Evolutionary conservation across 1,139 yeast species (phyloP).

Genomic region (Lodderomyces parapsilosis): DNA sequence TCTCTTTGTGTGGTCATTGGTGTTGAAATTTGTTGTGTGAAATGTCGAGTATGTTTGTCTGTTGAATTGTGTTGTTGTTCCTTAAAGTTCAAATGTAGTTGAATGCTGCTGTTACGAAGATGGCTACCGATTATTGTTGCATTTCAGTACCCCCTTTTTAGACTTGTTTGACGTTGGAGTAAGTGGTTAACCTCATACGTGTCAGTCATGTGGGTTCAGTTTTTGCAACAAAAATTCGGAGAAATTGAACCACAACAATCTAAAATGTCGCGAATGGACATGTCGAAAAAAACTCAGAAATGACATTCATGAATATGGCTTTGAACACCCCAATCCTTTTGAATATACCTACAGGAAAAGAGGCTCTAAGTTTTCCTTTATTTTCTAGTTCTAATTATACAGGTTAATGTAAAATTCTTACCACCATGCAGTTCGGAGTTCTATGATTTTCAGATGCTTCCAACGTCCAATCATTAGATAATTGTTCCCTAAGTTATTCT

Average conservation of each 20-base stretch:
- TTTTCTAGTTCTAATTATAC: no score
- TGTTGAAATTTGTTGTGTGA: not conserved
- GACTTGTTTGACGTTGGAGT: not conserved
- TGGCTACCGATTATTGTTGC: not conserved
- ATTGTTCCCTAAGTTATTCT: not conserved
- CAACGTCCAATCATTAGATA: no score
- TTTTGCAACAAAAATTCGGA: slow-evolving; percentile 1
- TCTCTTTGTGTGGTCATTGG: not conserved
- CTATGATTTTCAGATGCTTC: no score
- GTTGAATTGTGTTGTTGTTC: not conserved
- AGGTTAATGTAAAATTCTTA: no score
- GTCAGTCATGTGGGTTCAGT: slow-evolving; percentile 1
- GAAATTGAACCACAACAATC: not conserved
- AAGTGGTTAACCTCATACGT: not conserved
- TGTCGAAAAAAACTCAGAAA: not conserved
- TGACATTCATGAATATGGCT: not conserved
- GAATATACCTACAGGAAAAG: no score
- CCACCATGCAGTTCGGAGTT: no score
- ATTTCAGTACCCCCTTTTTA: not conserved
- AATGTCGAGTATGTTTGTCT: not conserved
- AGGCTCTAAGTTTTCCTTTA: no score
- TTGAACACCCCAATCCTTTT: no score
- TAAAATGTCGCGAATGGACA: not conserved
- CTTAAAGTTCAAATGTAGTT: not conserved
- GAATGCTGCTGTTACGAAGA: not conserved